A percentile compares a stretch with the other conserved stretches of the same genome.
Conservation (phyloP, 768 basidiomycete genomes). For the Termitomyces sp. region DNA sequence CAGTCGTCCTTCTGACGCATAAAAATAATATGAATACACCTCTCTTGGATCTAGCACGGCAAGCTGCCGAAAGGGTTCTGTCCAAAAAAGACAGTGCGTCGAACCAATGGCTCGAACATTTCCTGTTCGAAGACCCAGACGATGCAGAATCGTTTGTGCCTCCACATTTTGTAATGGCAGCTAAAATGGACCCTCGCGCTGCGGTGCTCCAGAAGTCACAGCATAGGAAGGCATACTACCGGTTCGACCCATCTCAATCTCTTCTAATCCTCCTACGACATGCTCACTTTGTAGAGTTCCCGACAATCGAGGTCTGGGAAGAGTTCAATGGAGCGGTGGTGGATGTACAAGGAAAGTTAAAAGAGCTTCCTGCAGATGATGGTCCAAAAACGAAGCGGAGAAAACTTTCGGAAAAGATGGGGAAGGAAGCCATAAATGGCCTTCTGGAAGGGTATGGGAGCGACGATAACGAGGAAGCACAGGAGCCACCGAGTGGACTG, state of each 20-base stretch:
- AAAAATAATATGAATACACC: constrained; percentile 46
- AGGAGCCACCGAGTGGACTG: constrained; percentile 27
- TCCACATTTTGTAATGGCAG: constrained; percentile 58
- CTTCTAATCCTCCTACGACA: constrained; percentile 45
- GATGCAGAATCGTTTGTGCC: constrained; percentile 48
- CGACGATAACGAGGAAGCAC: constrained; percentile 30
- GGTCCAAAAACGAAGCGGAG: constrained; percentile 45
- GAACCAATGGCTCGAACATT: constrained; percentile 51
- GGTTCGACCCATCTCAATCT: constrained; percentile 43
- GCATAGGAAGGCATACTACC: constrained; percentile 41
- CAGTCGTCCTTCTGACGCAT: constrained; percentile 58
- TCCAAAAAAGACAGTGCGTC: constrained; percentile 30
- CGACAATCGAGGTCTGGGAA: constrained; percentile 74
- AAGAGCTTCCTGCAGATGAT: constrained; percentile 22
- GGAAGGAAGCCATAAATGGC: constrained; percentile 50
- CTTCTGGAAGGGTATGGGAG: constrained; percentile 60
- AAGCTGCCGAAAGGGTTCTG: constrained; percentile 22
- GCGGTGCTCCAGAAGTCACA: constrained; percentile 12
- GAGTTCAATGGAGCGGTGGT: constrained; percentile 61
- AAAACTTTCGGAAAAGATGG: constrained; percentile 46
- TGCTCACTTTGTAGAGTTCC: constrained; percentile 78
- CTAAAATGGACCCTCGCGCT: constrained; percentile 33
- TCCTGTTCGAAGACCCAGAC: constrained; percentile 48
- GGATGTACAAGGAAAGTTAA: constrained; percentile 42
- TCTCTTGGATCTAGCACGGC: constrained; percentile 37